Percentiles rank a stretch among this genome's conserved stretches.
Conservation (phyloP, 2,329 filamentous ascomycete genomes). For the Fusarium palustre region DNA sequence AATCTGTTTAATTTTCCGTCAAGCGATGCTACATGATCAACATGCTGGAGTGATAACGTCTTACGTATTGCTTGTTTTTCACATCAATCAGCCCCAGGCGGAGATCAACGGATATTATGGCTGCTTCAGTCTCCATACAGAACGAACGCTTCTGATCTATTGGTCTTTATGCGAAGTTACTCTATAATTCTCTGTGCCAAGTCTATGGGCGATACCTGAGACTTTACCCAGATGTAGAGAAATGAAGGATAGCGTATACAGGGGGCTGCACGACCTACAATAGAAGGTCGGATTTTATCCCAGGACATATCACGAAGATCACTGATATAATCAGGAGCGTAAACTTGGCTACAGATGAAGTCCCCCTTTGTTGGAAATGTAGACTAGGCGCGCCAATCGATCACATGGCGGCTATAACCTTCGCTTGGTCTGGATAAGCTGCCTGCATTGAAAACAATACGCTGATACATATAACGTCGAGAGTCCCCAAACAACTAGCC, state of each 20-base stretch:
- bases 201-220: conserved; percentile 1
- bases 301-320: not conserved
- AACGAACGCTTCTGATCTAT: not conserved
- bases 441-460: not conserved
- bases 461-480: not conserved
- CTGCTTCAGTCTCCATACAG: not conserved
- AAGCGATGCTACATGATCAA: conserved; percentile 1
- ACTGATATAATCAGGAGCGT: not conserved
- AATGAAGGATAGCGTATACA: conserved; percentile 6
- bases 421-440: not conserved
- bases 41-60: not conserved
- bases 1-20: conserved; percentile 6
- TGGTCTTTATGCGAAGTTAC: not conserved
- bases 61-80: conserved; percentile 1
- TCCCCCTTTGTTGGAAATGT: not conserved
- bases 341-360: not conserved
- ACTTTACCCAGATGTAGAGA: not conserved
- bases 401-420: not conserved
- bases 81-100: not conserved
- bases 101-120: conserved; percentile 3
- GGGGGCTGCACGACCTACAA: not conserved
- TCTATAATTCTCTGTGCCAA: not conserved
- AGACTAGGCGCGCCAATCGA: not conserved
- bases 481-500: not conserved
- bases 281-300: not conserved